These are phyloP conservation scores for Syzygium grande DNA, from an alignment of 345 rosid species.

Conservation along the genomic window DNA sequence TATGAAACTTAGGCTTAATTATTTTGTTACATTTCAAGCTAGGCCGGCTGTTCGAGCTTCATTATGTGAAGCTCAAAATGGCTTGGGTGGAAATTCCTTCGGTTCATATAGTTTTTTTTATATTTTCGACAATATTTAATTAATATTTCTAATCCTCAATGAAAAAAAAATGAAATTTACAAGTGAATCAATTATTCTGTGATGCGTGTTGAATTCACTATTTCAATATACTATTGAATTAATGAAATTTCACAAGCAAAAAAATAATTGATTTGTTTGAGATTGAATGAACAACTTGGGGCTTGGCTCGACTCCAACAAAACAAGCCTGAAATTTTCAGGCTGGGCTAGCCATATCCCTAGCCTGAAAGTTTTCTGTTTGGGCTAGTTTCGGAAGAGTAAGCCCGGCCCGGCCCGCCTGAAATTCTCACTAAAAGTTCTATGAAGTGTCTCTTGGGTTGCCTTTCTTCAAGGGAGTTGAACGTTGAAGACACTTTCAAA, in stretches of 20 bases:
- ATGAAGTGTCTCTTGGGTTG: background rate
- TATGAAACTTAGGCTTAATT: no score
- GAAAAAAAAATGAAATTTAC: background rate
- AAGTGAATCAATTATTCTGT: background rate
- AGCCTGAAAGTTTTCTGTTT: background rate
- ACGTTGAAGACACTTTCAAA: background rate
- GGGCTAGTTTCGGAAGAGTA: background rate
- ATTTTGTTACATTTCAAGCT: background rate
- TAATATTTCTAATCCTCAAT: background rate
- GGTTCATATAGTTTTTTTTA: background rate
- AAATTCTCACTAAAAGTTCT: background rate
- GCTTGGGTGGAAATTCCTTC: fast-evolving
- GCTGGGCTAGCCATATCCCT: background rate
- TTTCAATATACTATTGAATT: background rate
- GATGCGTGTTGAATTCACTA: background rate
- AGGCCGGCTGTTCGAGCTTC: fast-evolving
- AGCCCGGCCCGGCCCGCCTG: background rate
- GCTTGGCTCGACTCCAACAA: background rate
- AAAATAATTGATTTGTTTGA: background rate
- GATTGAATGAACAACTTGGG: background rate
- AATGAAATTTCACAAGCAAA: background rate
- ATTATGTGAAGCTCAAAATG: background rate
- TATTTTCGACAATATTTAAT: background rate
- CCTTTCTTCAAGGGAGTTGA: background rate
- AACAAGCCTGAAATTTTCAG: background rate